phyloP scores from a whole-genome alignment of 192 early-diverging fungal genomes.

The Obelidium mucronatum region DNA sequence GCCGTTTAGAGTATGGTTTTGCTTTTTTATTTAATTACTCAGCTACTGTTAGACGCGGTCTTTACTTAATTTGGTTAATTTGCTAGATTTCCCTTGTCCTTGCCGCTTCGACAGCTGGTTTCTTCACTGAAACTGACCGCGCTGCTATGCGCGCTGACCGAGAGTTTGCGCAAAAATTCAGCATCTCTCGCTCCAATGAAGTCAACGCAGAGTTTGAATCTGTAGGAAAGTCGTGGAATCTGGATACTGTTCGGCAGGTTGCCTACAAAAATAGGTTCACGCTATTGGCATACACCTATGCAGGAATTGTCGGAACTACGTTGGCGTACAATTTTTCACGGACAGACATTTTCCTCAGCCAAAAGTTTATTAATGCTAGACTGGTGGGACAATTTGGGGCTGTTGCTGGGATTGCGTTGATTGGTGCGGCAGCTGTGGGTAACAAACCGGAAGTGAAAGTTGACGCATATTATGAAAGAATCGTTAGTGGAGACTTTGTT shows the following conservation, averaged over 20 bases:
- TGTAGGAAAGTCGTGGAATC: neutral
- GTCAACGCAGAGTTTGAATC: neutral
- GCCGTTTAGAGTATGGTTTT: slow-evolving; percentile 33
- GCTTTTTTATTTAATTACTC: neutral
- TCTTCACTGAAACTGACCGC: slow-evolving; percentile 42
- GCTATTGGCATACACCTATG: neutral
- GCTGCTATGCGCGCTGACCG: slow-evolving; percentile 45
- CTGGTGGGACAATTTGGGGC: slow-evolving; percentile 21
- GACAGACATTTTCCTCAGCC: slow-evolving; percentile 14
- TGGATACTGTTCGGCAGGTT: neutral
- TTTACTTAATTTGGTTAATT: neutral
- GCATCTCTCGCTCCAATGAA: slow-evolving; percentile 33
- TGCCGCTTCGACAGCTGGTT: slow-evolving; percentile 36
- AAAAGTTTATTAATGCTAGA: slow-evolving; percentile 30
- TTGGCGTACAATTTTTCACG: slow-evolving; percentile 12
- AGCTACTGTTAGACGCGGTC: neutral
- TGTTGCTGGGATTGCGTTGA: slow-evolving; percentile 23
- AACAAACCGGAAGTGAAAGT: neutral
- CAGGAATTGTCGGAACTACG: slow-evolving; percentile 14
- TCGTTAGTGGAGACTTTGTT: neutral
- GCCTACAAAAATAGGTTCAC: slow-evolving; percentile 13
- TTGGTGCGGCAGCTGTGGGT: slow-evolving; percentile 5
- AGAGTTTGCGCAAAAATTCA: slow-evolving; percentile 36
- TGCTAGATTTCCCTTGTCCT: slow-evolving; percentile 18
- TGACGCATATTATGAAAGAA: slow-evolving; percentile 19